phyloP scores from a whole-genome alignment of 441 rosid species.

The Gossypium aridum region DNA sequence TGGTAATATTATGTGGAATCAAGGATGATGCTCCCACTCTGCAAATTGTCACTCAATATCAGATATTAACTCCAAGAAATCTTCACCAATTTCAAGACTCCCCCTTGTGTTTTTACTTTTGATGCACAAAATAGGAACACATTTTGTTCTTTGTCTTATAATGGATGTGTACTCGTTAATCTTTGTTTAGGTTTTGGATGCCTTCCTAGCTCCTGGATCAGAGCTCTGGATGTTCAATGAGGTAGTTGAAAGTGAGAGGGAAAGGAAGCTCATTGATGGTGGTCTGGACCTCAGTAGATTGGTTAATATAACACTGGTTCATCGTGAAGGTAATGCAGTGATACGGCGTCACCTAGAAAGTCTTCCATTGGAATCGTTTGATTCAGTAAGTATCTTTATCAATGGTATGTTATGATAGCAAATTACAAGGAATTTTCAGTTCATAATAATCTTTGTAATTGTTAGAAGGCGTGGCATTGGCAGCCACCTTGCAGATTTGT shows the following conservation, averaged over 20 bases:
- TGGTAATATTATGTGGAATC: constrained; percentile 47
- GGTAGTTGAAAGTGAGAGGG: constrained; percentile 65
- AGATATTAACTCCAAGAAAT: constrained; percentile 3
- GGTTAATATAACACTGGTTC: constrained; percentile 49
- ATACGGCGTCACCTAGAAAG: constrained; percentile 71
- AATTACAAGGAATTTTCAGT: neutral
- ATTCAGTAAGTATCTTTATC: constrained; percentile 45
- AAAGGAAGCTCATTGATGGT: constrained; percentile 62
- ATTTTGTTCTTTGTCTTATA: neutral
- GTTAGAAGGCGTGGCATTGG: neutral
- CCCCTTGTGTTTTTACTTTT: neutral
- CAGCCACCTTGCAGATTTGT: constrained; percentile 1
- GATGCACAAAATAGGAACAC: neutral
- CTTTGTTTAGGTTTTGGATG: constrained; percentile 56
- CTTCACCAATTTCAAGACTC: constrained; percentile 6
- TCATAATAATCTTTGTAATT: neutral
- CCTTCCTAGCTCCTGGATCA: constrained; percentile 55
- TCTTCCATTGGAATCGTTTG: constrained; percentile 67
- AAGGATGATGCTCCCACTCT: constrained; percentile 20
- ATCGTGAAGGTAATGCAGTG: constrained; percentile 76
- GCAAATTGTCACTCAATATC: constrained; percentile 10
- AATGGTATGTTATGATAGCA: neutral
- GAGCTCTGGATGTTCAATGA: constrained; percentile 90
- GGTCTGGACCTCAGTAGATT: constrained; percentile 53
- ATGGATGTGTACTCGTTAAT: constrained; percentile 7